phyloP scores from a whole-genome alignment of 2,329 filamentous ascomycete species.

The Claviceps lovelessii region DNA sequence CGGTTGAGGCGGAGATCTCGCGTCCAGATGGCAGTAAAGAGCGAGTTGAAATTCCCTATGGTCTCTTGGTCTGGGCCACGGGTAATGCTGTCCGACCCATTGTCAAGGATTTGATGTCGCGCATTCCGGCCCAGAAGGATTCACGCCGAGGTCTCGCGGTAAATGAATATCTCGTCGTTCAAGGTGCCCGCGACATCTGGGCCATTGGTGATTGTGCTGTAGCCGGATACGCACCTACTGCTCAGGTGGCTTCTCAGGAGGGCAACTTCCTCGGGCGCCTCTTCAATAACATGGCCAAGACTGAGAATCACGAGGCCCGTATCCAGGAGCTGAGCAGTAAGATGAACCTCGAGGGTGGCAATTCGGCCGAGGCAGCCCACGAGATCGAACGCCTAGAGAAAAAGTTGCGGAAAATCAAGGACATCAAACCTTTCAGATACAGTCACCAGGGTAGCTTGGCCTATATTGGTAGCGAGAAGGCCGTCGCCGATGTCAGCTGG shows the following conservation, averaged over 20 bases:
- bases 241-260: conserved; percentile 92
- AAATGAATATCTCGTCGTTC: conserved; percentile 97
- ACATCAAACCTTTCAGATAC: conserved; percentile 96
- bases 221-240: conserved; percentile 92
- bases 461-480: conserved; percentile 96
- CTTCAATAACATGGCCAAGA: conserved; percentile 99
- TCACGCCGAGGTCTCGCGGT: conserved; percentile 89
- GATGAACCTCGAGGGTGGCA: conserved; percentile 46
- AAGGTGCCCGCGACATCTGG: conserved; percentile 95
- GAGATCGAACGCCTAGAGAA: conserved; percentile 81
- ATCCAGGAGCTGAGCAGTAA: conserved; percentile 53
- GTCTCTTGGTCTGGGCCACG: conserved; percentile 94
- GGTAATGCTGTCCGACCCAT: conserved; percentile 86
- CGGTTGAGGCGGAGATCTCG: conserved; percentile 77
- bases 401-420: conserved; percentile 76
- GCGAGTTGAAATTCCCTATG: conserved; percentile 72
- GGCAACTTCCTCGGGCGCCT: conserved; percentile 86
- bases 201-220: conserved; percentile 94
- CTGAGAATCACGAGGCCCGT: conserved; percentile 63
- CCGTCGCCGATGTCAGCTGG: conserved; percentile 94
- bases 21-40: conserved; percentile 75
- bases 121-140: conserved; percentile 89
- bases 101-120: conserved; percentile 78
- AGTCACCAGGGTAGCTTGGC: conserved; percentile 92
- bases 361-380: conserved; percentile 50